These are phyloP conservation scores for Geoglossum glabrum DNA, from an alignment of 495 filamentous ascomycete species.

Conservation along the genomic window DNA sequence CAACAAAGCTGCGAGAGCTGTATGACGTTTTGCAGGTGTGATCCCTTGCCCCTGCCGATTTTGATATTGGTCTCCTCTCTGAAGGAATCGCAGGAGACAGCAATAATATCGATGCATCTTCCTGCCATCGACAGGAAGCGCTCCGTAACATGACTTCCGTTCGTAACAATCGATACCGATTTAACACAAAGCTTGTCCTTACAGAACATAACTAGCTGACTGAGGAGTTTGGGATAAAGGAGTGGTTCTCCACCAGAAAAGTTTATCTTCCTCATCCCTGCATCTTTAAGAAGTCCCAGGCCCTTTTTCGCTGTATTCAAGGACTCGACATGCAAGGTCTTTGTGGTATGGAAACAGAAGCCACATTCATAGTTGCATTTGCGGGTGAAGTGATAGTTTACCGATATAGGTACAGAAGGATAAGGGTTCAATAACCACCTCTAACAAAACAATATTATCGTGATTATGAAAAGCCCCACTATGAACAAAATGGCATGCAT, in stretches of 20 bases:
- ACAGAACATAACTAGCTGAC: constrained; percentile 27
- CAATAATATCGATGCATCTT: constrained; percentile 30
- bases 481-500: too few species aligned
- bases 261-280: constrained; percentile 38
- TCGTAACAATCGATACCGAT: constrained; percentile 31
- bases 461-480: not conserved
- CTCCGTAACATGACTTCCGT: constrained; percentile 28
- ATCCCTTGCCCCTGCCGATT: constrained; percentile 29
- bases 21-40: constrained; percentile 25
- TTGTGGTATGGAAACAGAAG: constrained; percentile 39
- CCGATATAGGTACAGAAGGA: constrained; percentile 18
- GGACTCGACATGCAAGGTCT: constrained; percentile 20
- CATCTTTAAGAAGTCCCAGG: constrained; percentile 25
- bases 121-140: constrained; percentile 23
- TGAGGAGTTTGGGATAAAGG: constrained; percentile 27
- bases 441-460: not conserved
- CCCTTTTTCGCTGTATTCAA: constrained; percentile 23
- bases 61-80: constrained; percentile 28
- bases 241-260: constrained; percentile 41
- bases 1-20: constrained; percentile 25
- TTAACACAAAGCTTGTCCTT: constrained; percentile 29
- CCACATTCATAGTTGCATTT: constrained; percentile 31
- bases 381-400: constrained; percentile 30
- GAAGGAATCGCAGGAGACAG: constrained; percentile 38
- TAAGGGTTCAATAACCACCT: not conserved